Percentiles rank a stretch among this genome's conserved stretches.
phyloP scores from a whole-genome alignment of 495 filamentous ascomycete species.

The Talaromyces thailandensis region DNA sequence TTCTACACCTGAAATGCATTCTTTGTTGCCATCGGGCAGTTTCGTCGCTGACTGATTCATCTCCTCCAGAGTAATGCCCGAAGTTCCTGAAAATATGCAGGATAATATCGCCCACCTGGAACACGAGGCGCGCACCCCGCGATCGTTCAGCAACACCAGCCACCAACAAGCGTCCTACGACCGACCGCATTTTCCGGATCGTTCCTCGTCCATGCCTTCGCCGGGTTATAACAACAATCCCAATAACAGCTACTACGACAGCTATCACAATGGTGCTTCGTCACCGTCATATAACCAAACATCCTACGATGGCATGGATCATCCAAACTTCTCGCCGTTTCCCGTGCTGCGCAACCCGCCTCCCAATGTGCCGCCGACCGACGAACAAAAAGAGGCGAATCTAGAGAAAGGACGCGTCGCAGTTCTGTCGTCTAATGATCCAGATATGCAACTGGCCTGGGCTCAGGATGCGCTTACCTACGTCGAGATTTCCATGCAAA shows the following conservation, averaged over 20 bases:
- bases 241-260: not conserved
- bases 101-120: constrained; percentile 84
- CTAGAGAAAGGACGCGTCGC: constrained; percentile 72
- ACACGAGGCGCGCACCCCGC: constrained; percentile 54
- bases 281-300: constrained; percentile 30
- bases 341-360: constrained; percentile 72
- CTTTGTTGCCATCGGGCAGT: not conserved
- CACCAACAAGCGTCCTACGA: constrained; percentile 29
- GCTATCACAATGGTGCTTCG: not conserved
- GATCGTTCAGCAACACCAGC: constrained; percentile 21
- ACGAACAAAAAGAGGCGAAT: constrained; percentile 85
- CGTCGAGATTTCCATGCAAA: constrained; percentile 73
- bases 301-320: constrained; percentile 43
- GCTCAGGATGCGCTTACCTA: constrained; percentile 85
- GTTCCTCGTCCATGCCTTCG: constrained; percentile 26
- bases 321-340: constrained; percentile 84
- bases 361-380: constrained; percentile 85
- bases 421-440: constrained; percentile 89
- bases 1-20: not conserved
- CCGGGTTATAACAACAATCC: constrained; percentile 20
- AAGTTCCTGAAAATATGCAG: constrained; percentile 81
- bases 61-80: constrained; percentile 56
- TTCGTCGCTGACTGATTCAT: not conserved
- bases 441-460: constrained; percentile 94
- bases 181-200: constrained; percentile 32